Conservation (phyloP, 257 asterid species). For the Solanum infundibuliforme region DNA sequence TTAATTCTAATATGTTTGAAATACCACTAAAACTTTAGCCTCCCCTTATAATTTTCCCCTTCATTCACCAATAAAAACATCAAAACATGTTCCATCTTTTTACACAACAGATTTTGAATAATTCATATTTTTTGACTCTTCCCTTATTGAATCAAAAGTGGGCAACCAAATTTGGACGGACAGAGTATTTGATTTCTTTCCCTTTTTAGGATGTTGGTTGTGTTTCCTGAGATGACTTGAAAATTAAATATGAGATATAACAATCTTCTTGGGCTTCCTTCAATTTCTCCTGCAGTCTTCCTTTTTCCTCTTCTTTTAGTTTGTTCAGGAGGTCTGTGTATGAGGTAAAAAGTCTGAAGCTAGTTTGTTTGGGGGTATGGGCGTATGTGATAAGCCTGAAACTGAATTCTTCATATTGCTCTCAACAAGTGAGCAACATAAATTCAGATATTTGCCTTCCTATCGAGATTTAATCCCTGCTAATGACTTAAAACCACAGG, state of each 20-base stretch:
- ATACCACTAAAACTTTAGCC: neutral
- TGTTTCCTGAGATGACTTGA: neutral
- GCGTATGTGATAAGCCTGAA: neutral
- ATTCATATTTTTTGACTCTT: neutral
- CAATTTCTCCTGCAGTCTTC: neutral
- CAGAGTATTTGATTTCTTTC: neutral
- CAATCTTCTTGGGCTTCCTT: neutral
- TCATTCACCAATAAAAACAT: neutral
- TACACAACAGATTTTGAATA: neutral
- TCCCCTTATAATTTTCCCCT: neutral
- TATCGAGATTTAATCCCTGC: neutral
- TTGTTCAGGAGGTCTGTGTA: neutral
- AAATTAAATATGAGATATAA: neutral
- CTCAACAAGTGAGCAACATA: neutral
- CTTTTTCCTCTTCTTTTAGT: neutral
- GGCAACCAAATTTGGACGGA: neutral
- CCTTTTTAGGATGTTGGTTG: neutral
- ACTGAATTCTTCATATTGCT: neutral
- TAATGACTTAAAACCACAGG: constrained; percentile 19
- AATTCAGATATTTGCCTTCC: neutral
- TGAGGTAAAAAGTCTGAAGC: neutral
- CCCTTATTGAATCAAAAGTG: neutral
- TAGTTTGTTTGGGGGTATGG: neutral
- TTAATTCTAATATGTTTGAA: neutral
- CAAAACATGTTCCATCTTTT: neutral